Evolutionary conservation across 192 early-diverging fungal species (phyloP), one percentile per base, ranked within the genome.

Genomic region (Linnemannia hyalina): DNA sequence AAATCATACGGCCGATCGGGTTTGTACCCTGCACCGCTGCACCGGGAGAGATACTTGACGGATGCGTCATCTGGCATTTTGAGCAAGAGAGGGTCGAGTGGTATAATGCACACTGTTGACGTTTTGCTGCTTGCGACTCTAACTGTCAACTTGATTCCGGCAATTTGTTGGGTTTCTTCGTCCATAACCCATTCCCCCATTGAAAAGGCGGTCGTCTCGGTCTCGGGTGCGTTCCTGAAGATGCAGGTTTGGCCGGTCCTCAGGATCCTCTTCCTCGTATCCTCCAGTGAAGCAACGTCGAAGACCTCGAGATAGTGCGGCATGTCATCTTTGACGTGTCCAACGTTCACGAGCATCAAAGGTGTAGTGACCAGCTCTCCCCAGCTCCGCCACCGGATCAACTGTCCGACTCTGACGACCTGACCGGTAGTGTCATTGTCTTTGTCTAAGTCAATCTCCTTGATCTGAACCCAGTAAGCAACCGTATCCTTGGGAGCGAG

Each of bases 161-260:
- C 40, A 49, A 89, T 54, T 44, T 76, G 75, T 32, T 76, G 44
- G 40, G 49, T 38, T 78, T 80, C 40, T 68, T 70, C 20, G 46
- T 77, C 75, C 10, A 88, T 32, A 11, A 85, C 76, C 89, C 89
- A 89, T 76, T 89, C 87, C 1, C 71, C 87, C 73, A 49, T 78
- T 8, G 87, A 71, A 68, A 85, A 89, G 15, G 74, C 40, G 0
- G 6, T 26, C 35, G 75, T 76, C 10, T 80, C 72, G 16, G 65
- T 68, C 32, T 68, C 73, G 8, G 63, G 70, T n/a, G 74, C 65
- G 35, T 73, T 74, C 23, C 32, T 84, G 54, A 73, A 88, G 15
- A 85, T 86, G 29, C 22, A 15, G 11, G 40, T 63, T 29, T 47
- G 36, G 22, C 75, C 75, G 6, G 75, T 76, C 22, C 16, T 40